phyloP scores from a whole-genome alignment of 768 basidiomycete genomes.

The Kwoniella bestiolae region DNA sequence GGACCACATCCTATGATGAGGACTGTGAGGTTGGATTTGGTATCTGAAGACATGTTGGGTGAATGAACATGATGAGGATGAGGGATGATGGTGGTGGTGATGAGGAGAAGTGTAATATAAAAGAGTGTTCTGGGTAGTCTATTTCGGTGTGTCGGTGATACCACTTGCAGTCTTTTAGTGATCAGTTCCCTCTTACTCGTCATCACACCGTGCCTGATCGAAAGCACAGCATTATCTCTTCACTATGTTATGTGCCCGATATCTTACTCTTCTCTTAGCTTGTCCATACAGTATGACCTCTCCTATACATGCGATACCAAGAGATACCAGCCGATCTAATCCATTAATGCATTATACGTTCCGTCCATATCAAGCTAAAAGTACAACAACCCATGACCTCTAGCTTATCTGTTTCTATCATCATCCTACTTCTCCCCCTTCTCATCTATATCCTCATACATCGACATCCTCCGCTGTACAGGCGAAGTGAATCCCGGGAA shows the following conservation, averaged over 20 bases:
- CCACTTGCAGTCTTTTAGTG: not conserved
- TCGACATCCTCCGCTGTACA: not conserved
- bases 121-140: no score
- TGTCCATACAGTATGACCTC: no score
- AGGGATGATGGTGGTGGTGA: not conserved
- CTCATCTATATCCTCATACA: constrained; percentile 4
- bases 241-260: no score
- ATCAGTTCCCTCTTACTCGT: not conserved
- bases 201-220: not conserved
- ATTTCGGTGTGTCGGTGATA: not conserved
- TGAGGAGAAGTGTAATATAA: no score
- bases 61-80: not conserved
- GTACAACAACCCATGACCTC: no score
- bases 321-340: no score
- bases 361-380: no score
- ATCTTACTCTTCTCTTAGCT: no score
- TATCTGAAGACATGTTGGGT: not conserved
- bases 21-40: not conserved
- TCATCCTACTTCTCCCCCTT: not conserved
- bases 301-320: no score
- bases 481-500: not conserved
- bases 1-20: constrained; percentile 18
- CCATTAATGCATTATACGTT: no score
- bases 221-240: no score
- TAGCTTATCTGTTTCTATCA: not conserved